Base-by-base conservation (phyloP, 2,329 filamentous ascomycete species). In the Diaporthe ampelina region DNA sequence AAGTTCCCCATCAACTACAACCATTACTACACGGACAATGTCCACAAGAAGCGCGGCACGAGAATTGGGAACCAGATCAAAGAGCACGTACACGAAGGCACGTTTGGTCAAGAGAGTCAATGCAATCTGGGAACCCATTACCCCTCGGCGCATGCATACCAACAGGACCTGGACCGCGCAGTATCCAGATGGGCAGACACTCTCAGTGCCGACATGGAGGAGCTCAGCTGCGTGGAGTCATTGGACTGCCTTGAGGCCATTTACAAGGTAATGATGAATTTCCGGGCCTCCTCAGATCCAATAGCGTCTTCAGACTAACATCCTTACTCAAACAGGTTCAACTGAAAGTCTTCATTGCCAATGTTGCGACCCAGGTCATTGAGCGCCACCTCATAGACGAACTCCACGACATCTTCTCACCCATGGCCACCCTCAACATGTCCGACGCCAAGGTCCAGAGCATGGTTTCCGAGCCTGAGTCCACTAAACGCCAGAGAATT, bases 21-120 rank as follows among this genome's bases (percentile, higher is more conserved):
- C n/a, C 73, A 74, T 3, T 74, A 74, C 11, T 74, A 74, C 35
- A 74, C 73, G 0, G 69, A 74, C 26, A 72, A 29, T 7, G 19
- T 72, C 0, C 59, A 72, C 10, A 68, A 59, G 24, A 74, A 57
- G 26, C 73, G 69, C 0, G 52, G 9, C 8, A 9, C 72, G 5
- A 32, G 73, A 13, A 26, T 72, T 1, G n/a, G 15, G 21, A 4
- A 19, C 0, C 54, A 72, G 13, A 4, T 68, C 5, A 8, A 45
- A 7, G 19, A 56, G 4, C n/a, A 72, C 6, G 3, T 19, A 1
- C n/a, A n/a, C n/a, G n/a, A n/a, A n/a, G n/a, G n/a, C n/a, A n/a
- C n/a, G n/a, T n/a, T n/a, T n/a, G n/a, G n/a, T n/a, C n/a, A n/a
- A n/a, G n/a, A n/a, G n/a, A n/a, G n/a, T n/a, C n/a, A 24, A 0